Percentiles rank a stretch among this genome's conserved stretches.
These are phyloP conservation scores for Cercospora janseana DNA, from an alignment of 2,329 filamentous ascomycete species.

Conservation along the genomic window DNA sequence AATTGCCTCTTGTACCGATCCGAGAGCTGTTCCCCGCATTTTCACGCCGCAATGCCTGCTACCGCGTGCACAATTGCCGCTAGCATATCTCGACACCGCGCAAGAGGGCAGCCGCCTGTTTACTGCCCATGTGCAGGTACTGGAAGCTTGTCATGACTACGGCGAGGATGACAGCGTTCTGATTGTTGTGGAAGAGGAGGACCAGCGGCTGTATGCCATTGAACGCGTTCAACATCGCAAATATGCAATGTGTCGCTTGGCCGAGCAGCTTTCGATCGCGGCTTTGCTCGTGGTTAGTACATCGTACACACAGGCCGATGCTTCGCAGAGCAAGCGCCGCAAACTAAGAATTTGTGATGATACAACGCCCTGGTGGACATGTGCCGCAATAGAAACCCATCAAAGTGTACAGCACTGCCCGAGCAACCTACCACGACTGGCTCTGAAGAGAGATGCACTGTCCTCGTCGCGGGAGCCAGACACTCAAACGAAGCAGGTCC, in stretches of 20 bases:
- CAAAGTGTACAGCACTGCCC: background rate
- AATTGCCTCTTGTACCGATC: slow-evolving; percentile 29
- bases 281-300: slow-evolving; percentile 45
- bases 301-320: slow-evolving; percentile 34
- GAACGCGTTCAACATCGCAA: slow-evolving; percentile 62
- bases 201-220: slow-evolving; percentile 58
- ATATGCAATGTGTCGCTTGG: slow-evolving; percentile 68
- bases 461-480: too few relatives aligned
- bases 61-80: slow-evolving; percentile 58
- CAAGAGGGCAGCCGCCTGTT: slow-evolving; percentile 56
- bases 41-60: slow-evolving; percentile 47
- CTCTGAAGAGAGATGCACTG: too few relatives aligned
- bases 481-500: too few relatives aligned
- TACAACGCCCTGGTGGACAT: slow-evolving; percentile 30
- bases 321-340: slow-evolving; percentile 26
- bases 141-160: slow-evolving; percentile 60
- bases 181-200: slow-evolving; percentile 59
- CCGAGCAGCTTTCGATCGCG: slow-evolving; percentile 62
- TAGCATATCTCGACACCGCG: slow-evolving; percentile 61
- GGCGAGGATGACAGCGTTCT: slow-evolving; percentile 52
- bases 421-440: background rate
- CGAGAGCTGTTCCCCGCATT: slow-evolving; percentile 28
- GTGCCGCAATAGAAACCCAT: slow-evolving; percentile 20
- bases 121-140: slow-evolving; percentile 60
- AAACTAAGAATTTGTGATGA: slow-evolving; percentile 16